Conservation (phyloP, 176 grass and related monocot species). For the Hsuehochloa calcarea region DNA sequence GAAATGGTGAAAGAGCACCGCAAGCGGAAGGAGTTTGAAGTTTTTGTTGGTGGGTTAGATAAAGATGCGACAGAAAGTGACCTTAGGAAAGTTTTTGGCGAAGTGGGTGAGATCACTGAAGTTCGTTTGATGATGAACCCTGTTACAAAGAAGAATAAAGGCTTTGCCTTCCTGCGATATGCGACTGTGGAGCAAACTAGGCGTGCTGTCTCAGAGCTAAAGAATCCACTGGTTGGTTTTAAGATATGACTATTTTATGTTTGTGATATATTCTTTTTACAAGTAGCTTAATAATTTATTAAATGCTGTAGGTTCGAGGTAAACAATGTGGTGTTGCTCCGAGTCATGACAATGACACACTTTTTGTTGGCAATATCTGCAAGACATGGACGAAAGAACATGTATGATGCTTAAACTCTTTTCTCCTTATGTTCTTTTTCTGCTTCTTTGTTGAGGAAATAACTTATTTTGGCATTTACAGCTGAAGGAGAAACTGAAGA, state of each 20-base stretch:
- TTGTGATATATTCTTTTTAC: not conserved
- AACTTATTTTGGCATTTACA: slow-evolving; percentile 42
- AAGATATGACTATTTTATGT: not conserved
- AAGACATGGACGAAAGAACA: slow-evolving; percentile 96
- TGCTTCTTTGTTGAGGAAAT: slow-evolving; percentile 28
- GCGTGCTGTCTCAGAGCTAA: slow-evolving; percentile 68
- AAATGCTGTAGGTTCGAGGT: slow-evolving; percentile 60
- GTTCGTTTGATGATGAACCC: slow-evolving; percentile 89
- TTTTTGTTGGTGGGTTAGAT: slow-evolving; percentile 96
- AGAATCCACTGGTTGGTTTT: slow-evolving; percentile 68
- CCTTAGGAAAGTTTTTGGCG: slow-evolving; percentile 76
- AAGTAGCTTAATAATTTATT: slow-evolving; percentile 27
- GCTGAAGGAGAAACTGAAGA: slow-evolving; percentile 91
- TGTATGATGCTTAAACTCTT: slow-evolving; percentile 41
- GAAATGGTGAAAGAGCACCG: slow-evolving; percentile 65
- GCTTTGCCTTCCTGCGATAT: slow-evolving; percentile 90
- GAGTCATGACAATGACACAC: slow-evolving; percentile 89
- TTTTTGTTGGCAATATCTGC: slow-evolving; percentile 96
- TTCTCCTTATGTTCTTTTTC: slow-evolving; percentile 12
- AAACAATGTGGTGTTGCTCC: slow-evolving; percentile 90
- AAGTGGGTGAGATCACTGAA: slow-evolving; percentile 82
- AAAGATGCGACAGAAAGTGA: slow-evolving; percentile 83
- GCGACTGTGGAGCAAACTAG: slow-evolving; percentile 86
- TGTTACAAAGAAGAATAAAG: slow-evolving; percentile 91
- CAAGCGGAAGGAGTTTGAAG: slow-evolving; percentile 86